Percentiles rank a stretch among this genome's conserved stretches.
These are phyloP conservation scores for peach (Prunus persica) DNA, from an alignment of 306 rosid genomes.

Conservation along the genomic window DNA sequence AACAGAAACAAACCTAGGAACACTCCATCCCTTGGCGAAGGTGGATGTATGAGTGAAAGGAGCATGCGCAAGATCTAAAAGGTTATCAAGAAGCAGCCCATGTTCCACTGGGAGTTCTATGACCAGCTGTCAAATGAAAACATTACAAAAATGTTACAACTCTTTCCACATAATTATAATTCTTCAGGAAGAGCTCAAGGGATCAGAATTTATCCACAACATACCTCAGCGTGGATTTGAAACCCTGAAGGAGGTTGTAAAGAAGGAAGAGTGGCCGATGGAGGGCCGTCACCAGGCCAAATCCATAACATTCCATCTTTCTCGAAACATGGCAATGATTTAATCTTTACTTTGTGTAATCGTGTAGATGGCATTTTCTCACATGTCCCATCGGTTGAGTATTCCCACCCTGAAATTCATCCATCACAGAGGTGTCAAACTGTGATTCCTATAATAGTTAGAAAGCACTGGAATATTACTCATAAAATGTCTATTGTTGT, in stretches of 20 bases:
- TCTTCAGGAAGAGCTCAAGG: constrained; percentile 2
- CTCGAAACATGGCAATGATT: constrained; percentile 86
- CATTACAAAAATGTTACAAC: constrained; percentile 4
- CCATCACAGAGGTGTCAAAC: not conserved
- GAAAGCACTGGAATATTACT: not conserved
- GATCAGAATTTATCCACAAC: constrained; percentile 5
- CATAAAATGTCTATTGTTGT: not conserved
- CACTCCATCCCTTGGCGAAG: constrained; percentile 95
- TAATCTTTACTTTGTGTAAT: constrained; percentile 61
- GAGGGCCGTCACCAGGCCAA: constrained; percentile 98
- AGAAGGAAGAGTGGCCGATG: constrained; percentile 66
- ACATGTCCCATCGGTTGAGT: constrained; percentile 88
- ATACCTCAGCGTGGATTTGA: constrained; percentile 86
- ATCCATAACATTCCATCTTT: constrained; percentile 96
- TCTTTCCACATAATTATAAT: not conserved
- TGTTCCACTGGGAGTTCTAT: constrained; percentile 93
- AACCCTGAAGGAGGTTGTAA: constrained; percentile 88
- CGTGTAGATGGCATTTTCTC: constrained; percentile 97
- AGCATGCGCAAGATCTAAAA: constrained; percentile 98
- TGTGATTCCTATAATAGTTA: not conserved
- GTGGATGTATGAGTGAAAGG: constrained; percentile 99
- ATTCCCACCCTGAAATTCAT: constrained; percentile 86
- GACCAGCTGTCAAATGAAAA: constrained; percentile 52
- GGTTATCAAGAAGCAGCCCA: constrained; percentile 94
- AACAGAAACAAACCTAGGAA: constrained; percentile 72